Evolutionary conservation across 1,284 basidiomycete genomes (phyloP).

Genomic region (Ceratobasidium sp.): DNA sequence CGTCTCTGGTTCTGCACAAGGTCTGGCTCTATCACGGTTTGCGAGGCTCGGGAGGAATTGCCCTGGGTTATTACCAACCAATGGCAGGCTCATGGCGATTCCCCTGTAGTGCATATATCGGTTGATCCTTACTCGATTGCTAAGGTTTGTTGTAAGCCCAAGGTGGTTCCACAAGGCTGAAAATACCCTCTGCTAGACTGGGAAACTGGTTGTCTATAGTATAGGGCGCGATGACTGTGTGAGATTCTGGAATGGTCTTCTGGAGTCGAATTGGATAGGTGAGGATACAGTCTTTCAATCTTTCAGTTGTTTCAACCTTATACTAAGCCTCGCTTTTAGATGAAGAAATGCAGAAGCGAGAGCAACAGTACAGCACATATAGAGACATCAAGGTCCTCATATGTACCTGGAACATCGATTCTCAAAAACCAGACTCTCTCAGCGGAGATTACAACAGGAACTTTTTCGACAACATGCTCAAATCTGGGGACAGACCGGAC

Average conservation of each 20-base stretch:
- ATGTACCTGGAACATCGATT: conserved; percentile 95
- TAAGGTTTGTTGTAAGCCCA: conserved; percentile 62
- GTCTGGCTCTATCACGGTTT: conserved; percentile 86
- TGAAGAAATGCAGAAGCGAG: conserved; percentile 78
- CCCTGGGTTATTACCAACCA: conserved; percentile 92
- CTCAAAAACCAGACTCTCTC: conserved; percentile 84
- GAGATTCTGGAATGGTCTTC: conserved; percentile 90
- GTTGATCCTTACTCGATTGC: conserved; percentile 82
- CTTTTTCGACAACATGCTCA: conserved; percentile 80
- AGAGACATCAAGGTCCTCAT: conserved; percentile 84
- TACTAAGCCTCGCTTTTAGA: conserved; percentile 62
- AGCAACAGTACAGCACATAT: conserved; percentile 84
- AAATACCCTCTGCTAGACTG: conserved; percentile 52
- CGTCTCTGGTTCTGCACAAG: conserved; percentile 88
- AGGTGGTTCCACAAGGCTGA: background rate
- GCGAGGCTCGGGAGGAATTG: conserved; percentile 69
- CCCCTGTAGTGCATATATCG: conserved; percentile 78
- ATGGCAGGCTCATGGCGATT: conserved; percentile 89
- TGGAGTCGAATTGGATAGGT: conserved; percentile 90
- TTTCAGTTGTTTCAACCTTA: conserved; percentile 41
- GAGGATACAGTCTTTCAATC: conserved; percentile 54
- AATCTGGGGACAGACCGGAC: conserved; percentile 81
- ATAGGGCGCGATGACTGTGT: conserved; percentile 82
- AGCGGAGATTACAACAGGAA: conserved; percentile 72
- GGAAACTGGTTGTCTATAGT: conserved; percentile 78